Percentiles rank a stretch among this genome's conserved stretches.
These are phyloP conservation scores for Warburgia ugandensis DNA, from an alignment of 164 flowering plant genomes.

Conservation along the genomic window DNA sequence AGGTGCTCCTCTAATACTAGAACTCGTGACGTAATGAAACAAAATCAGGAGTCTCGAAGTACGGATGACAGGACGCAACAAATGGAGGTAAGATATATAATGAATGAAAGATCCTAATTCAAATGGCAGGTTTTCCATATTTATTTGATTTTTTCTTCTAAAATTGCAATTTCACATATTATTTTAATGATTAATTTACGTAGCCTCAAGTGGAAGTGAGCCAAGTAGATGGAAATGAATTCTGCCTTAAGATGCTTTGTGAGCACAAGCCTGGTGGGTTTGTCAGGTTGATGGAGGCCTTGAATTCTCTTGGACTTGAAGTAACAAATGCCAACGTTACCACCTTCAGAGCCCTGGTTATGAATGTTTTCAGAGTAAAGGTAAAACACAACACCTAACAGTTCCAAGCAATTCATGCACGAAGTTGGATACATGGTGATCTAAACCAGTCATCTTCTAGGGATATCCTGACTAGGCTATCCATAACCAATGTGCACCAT, in stretches of 20 bases:
- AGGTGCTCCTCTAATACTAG: constrained; percentile 8
- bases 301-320: constrained; percentile 71
- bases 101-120: too few relatives aligned
- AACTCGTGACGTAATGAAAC: constrained; percentile 13
- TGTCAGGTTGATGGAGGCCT: constrained; percentile 72
- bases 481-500: too few relatives aligned
- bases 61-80: constrained; percentile 47
- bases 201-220: constrained; percentile 81
- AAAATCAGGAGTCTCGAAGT: constrained; percentile 20
- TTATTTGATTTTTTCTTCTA: not conserved
- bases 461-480: too few relatives aligned
- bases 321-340: constrained; percentile 70
- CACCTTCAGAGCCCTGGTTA: constrained; percentile 51
- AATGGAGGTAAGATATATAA: constrained; percentile 58
- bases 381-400: constrained; percentile 19
- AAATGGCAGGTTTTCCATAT: too few relatives aligned
- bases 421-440: too few relatives aligned
- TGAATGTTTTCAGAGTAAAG: constrained; percentile 73
- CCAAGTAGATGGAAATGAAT: constrained; percentile 57
- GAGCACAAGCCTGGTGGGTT: constrained; percentile 80
- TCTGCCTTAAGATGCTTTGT: constrained; percentile 64
- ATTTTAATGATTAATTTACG: not conserved
- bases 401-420: too few relatives aligned
- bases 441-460: too few relatives aligned
- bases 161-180: not conserved